phyloP scores from a whole-genome alignment of 2,329 filamentous ascomycete genomes.

The Arthrocladium fulminans region DNA sequence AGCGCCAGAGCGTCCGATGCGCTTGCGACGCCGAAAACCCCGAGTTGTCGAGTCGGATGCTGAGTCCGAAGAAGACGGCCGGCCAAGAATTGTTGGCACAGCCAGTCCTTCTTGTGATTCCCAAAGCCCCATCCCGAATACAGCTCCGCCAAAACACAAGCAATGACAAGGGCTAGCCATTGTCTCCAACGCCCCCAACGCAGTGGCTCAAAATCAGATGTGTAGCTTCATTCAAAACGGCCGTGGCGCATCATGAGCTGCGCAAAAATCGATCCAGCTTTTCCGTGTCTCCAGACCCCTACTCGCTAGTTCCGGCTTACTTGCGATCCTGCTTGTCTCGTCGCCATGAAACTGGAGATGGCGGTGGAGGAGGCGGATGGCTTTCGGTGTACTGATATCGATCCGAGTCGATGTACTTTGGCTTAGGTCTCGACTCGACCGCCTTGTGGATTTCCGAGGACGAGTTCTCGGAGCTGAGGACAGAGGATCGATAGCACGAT shows the following conservation, averaged over 20 bases:
- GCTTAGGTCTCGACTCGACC: constrained; percentile 2
- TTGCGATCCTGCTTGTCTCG: constrained; percentile 9
- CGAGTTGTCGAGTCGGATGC: not conserved
- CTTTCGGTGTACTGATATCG: constrained; percentile 2
- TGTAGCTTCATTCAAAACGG: not conserved
- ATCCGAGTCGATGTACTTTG: constrained; percentile 5
- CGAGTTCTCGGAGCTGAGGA: constrained; percentile 6
- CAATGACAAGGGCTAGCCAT: constrained; percentile 5
- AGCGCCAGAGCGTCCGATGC: not conserved
- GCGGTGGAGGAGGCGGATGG: constrained; percentile 8
- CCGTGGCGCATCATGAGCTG: not conserved
- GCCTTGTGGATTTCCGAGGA: constrained; percentile 9
- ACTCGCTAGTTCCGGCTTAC: not conserved
- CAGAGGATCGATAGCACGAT: constrained; percentile 6
- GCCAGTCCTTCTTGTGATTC: not conserved
- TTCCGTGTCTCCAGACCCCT: too few species aligned
- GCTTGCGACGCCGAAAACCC: not conserved
- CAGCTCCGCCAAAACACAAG: not conserved
- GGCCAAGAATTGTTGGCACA: not conserved
- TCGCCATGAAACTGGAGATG: constrained; percentile 8
- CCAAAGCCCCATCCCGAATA: not conserved
- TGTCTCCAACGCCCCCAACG: constrained; percentile 3
- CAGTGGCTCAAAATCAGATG: constrained; percentile 7
- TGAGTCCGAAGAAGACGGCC: not conserved
- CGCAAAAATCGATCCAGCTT: too few species aligned